Percentiles rank a stretch among this genome's conserved stretches.
phyloP scores from a whole-genome alignment of 2,329 filamentous ascomycete genomes.

The Alternaria triticina region DNA sequence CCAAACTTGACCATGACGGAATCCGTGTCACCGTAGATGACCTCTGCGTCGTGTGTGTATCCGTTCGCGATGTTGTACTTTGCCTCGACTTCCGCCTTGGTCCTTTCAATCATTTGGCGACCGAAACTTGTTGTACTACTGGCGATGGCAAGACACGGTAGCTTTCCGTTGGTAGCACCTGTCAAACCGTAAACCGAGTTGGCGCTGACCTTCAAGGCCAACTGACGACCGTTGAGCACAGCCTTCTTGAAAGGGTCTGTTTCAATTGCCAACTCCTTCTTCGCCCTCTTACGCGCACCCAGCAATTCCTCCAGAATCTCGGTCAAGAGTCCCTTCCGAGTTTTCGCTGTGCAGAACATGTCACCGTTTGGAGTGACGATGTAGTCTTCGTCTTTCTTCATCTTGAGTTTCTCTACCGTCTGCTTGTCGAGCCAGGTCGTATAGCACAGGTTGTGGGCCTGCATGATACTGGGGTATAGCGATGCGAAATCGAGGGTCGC shows the following conservation, averaged over 20 bases:
- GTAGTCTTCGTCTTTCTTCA: conserved; percentile 92
- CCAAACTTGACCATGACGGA: conserved; percentile 99
- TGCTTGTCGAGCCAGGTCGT: conserved; percentile 86
- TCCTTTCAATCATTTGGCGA: conserved; percentile 98
- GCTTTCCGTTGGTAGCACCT: conserved; percentile 92
- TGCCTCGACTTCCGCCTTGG: conserved; percentile 91
- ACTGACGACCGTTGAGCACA: conserved; percentile 93
- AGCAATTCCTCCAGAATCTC: conserved; percentile 96
- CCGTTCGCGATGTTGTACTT: conserved; percentile 93
- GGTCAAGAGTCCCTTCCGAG: conserved; percentile 88
- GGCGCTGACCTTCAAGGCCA: conserved; percentile 94
- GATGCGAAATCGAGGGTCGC: conserved; percentile 99
- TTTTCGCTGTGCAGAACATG: conserved; percentile 85
- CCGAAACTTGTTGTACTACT: conserved; percentile 97
- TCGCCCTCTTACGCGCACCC: conserved; percentile 90
- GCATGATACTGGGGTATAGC: conserved; percentile 97
- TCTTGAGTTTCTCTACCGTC: conserved; percentile 74
- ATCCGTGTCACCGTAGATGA: conserved; percentile 98
- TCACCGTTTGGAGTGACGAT: conserved; percentile 95
- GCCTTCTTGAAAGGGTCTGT: conserved; percentile 98
- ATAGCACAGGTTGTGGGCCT: conserved; percentile 98
- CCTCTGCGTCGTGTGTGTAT: conserved; percentile 91
- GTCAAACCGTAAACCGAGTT: conserved; percentile 98
- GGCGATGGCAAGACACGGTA: conserved; percentile 92
- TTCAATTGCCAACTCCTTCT: conserved; percentile 84